phyloP scores from a whole-genome alignment of 192 early-diverging fungal genomes.

The Dimargaris cristalligena region DNA sequence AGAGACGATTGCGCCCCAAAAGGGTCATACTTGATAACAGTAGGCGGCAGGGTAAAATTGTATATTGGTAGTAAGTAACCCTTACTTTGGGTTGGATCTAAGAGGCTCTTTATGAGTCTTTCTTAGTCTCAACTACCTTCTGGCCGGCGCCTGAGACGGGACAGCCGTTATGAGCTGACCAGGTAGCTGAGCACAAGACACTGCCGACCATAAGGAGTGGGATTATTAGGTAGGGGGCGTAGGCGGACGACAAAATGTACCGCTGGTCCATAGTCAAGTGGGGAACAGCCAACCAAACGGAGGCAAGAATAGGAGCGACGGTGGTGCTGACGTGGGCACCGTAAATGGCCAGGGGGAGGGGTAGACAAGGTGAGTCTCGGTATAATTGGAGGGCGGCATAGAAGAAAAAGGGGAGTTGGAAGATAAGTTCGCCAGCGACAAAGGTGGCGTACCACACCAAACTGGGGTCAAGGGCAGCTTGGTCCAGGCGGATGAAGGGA shows the following conservation, averaged over 20 bases:
- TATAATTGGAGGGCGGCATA: slow-evolving; percentile 38
- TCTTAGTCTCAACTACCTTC: too few relatives aligned
- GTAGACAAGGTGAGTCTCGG: slow-evolving; percentile 17
- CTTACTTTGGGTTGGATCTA: too few relatives aligned
- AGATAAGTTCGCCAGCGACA: slow-evolving; percentile 34
- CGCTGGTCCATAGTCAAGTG: slow-evolving; percentile 24
- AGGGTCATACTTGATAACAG: too few relatives aligned
- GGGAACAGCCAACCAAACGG: slow-evolving; percentile 29
- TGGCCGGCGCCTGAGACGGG: too few relatives aligned
- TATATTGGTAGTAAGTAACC: too few relatives aligned
- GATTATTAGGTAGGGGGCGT: slow-evolving; percentile 48
- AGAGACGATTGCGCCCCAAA: too few relatives aligned
- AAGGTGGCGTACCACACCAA: slow-evolving; percentile 49
- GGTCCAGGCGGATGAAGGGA: slow-evolving; percentile 37
- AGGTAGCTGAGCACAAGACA: not conserved
- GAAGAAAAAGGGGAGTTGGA: slow-evolving; percentile 59
- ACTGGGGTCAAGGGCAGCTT: slow-evolving; percentile 13
- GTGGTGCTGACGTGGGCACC: slow-evolving; percentile 59
- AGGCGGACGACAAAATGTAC: slow-evolving; percentile 29
- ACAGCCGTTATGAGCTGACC: not conserved
- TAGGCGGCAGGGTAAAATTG: too few relatives aligned
- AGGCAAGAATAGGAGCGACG: slow-evolving; percentile 35
- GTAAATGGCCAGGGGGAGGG: slow-evolving; percentile 39
- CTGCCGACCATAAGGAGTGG: slow-evolving; percentile 34
- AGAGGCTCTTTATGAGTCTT: too few relatives aligned